These are phyloP conservation scores for Dictyostelium discoideum DNA, from an alignment of 78 protist genomes.

Conservation along the genomic window DNA sequence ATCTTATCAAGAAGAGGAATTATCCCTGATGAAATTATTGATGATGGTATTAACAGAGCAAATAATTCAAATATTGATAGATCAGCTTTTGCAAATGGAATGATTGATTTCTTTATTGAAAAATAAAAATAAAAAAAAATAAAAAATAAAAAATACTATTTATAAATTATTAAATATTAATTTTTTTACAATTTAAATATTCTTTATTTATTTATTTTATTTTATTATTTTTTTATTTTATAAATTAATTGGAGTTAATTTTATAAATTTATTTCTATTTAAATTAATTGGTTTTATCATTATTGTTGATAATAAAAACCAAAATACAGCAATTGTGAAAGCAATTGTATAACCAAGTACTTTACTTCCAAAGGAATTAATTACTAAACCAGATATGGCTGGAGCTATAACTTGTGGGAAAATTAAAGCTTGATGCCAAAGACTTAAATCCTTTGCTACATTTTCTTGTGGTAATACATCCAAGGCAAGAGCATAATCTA, in stretches of 20 bases:
- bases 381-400: conserved; percentile 40
- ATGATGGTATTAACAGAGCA: conserved; percentile 52
- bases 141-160: background rate
- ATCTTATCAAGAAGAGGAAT: conserved; percentile 44
- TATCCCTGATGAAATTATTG: conserved; percentile 62
- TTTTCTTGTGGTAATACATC: conserved; percentile 58
- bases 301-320: conserved; percentile 34
- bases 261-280: background rate
- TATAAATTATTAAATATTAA: too few relatives aligned
- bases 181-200: too few relatives aligned
- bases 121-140: too few relatives aligned
- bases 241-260: conserved; percentile 3
- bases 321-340: conserved; percentile 4
- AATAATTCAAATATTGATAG: conserved; percentile 42
- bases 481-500: conserved; percentile 75
- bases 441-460: conserved; percentile 76
- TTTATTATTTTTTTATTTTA: background rate
- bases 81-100: conserved; percentile 35
- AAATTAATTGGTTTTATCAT: conserved; percentile 40
- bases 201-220: background rate
- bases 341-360: conserved; percentile 1
- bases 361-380: background rate
- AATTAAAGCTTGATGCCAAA: conserved; percentile 77
- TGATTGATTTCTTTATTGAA: conserved; percentile 25
- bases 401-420: conserved; percentile 81